phyloP scores from a whole-genome alignment of 1,284 basidiomycete genomes.

The Puccinia sorghi region DNA sequence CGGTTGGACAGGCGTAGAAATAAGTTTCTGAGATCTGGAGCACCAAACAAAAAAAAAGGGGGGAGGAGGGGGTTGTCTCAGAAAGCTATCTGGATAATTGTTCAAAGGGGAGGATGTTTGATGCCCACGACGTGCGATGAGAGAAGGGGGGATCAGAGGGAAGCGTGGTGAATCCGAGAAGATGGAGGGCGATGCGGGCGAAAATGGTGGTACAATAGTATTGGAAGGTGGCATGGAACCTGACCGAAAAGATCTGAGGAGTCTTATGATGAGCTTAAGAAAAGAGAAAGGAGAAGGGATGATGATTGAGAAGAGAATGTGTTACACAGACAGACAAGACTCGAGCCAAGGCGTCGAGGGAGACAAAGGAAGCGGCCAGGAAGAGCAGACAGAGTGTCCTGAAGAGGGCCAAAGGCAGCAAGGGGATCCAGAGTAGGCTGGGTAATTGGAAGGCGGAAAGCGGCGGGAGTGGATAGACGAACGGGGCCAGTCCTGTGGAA shows the following conservation, averaged over 20 bases:
- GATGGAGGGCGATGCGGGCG: slow-evolving; percentile 34
- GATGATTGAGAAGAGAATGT: background rate
- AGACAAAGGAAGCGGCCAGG: slow-evolving; percentile 1
- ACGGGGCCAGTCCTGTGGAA: slow-evolving; percentile 37
- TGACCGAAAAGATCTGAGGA: slow-evolving; percentile 20
- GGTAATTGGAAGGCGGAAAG: slow-evolving; percentile 25
- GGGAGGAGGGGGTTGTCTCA: background rate
- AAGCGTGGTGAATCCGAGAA: slow-evolving; percentile 29
- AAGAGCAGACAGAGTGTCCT: slow-evolving; percentile 25
- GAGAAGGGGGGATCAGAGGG: slow-evolving; percentile 41
- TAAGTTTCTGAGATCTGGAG: slow-evolving; percentile 21
- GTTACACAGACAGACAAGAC: slow-evolving; percentile 15
- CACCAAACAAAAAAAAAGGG: background rate
- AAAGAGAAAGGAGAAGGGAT: background rate
- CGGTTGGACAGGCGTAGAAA: slow-evolving; percentile 7
- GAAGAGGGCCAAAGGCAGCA: slow-evolving; percentile 23
- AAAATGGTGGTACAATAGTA: slow-evolving; percentile 22
- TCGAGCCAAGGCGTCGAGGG: slow-evolving; percentile 10
- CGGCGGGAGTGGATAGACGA: slow-evolving; percentile 46
- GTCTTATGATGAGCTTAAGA: background rate
- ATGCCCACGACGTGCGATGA: slow-evolving; percentile 2
- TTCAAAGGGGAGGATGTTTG: background rate
- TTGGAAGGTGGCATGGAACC: slow-evolving; percentile 11
- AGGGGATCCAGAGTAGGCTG: slow-evolving; percentile 7
- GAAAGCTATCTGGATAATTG: too few species aligned